phyloP scores from a whole-genome alignment of 306 rosid genomes.

The Ammopiptanthus mongolicus region DNA sequence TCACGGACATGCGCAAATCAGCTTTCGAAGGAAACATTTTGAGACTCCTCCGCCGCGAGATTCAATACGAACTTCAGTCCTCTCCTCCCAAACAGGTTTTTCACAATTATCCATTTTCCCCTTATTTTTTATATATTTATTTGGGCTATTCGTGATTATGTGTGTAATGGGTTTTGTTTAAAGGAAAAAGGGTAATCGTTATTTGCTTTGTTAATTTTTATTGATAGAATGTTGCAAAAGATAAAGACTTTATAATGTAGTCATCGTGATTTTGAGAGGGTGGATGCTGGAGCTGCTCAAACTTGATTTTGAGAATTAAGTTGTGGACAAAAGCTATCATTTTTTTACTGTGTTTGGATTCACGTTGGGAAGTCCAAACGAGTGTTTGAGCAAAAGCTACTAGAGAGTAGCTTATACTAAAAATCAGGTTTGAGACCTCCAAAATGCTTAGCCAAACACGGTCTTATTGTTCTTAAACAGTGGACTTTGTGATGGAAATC shows the following conservation, averaged over 20 bases:
- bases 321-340: not conserved
- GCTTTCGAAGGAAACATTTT: slow-evolving; percentile 68
- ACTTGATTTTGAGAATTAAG: not conserved
- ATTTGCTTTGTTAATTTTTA: not conserved
- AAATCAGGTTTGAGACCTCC: not conserved
- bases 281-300: not conserved
- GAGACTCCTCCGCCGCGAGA: slow-evolving; percentile 70
- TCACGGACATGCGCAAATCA: slow-evolving; percentile 63
- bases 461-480: not conserved
- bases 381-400: too few species aligned
- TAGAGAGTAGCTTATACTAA: too few species aligned
- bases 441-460: not conserved
- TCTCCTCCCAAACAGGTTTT: slow-evolving; percentile 44
- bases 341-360: too few species aligned
- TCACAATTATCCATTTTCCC: not conserved
- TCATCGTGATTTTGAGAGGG: not conserved
- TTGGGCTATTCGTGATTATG: not conserved
- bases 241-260: not conserved
- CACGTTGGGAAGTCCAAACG: too few species aligned
- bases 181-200: not conserved
- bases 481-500: not conserved
- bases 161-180: not conserved
- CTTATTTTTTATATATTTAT: not conserved
- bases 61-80: slow-evolving; percentile 62
- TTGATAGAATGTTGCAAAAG: not conserved